Conservation (phyloP, 192 early-diverging fungal species). For the Gonapodya prolifera region DNA sequence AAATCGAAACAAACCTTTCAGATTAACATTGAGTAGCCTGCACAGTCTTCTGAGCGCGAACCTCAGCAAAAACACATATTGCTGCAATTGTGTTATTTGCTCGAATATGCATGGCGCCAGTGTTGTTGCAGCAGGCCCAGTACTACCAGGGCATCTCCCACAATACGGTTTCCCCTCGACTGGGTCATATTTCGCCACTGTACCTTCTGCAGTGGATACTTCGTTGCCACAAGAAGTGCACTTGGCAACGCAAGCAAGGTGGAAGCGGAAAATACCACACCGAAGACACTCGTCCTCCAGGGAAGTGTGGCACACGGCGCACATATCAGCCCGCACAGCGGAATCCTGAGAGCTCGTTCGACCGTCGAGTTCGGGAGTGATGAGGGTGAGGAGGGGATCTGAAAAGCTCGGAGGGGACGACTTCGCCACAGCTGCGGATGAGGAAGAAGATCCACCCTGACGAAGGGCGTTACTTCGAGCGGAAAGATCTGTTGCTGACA, state of each 20-base stretch:
- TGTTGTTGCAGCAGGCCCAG: background rate
- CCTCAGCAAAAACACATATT: constrained; percentile 79
- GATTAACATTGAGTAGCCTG: constrained; percentile 42
- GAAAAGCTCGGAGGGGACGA: background rate
- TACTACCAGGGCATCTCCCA: background rate
- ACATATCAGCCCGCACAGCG: constrained; percentile 65
- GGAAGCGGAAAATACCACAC: constrained; percentile 10
- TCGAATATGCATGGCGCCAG: constrained; percentile 25
- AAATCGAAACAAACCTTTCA: background rate
- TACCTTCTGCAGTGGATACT: background rate
- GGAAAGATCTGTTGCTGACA: background rate
- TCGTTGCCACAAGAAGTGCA: constrained; percentile 4
- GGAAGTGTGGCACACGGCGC: constrained; percentile 57
- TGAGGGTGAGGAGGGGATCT: background rate
- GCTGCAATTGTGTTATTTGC: constrained; percentile 72
- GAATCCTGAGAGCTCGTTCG: constrained; percentile 23
- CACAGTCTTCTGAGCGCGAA: constrained; percentile 73
- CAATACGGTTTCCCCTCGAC: constrained; percentile 4
- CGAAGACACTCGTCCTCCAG: constrained; percentile 85
- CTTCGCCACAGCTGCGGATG: background rate
- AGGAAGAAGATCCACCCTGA: background rate
- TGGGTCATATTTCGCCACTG: background rate
- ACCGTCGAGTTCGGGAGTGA: background rate
- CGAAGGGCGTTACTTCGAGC: background rate
- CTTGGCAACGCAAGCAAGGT: background rate